Base-by-base conservation (phyloP, 257 asterid genomes). In the Solanum piurae region DNA sequence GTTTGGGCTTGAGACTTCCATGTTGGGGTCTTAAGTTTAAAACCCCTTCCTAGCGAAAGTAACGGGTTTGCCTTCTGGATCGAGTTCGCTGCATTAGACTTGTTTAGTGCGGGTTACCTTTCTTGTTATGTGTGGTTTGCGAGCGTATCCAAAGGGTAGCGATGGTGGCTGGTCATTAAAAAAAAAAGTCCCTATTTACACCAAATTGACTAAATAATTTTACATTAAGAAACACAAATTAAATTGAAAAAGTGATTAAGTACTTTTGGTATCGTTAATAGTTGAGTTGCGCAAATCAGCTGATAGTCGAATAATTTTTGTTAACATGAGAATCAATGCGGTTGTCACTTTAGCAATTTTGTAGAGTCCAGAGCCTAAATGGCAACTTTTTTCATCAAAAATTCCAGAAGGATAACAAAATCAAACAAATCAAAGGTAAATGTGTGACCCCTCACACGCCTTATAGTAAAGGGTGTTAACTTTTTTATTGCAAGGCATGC, bases 61-160 rank as follows among this genome's bases (percentile, higher is more conserved):
- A 46, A 46, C 0, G 55, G 2, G 0, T 46, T 13, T 49, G 58
- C 2, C 3, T 46, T 46, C 2, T 13, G 18, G 1, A 0, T 13
- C 7, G 2, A 49, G 21, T 13, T 46, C 2, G 7, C 2, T 2
- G 1, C 55, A 46, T 16, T 20, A 13, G 7, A 0, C 58, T 2
- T 46, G 1, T 46, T 7, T 13, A 2, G 9, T 16, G 13, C 46
- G 1, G 44, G 1, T 40, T 40, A 40, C 12, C 31, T 29, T 29
- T 29, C 31, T 0, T 40, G 31, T 29, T 29, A 29, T 29, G 31
- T 52, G 64, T 55, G n/a, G 4, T 6, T 55, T 55, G n/a, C 0
- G 10, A 0, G 4, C 20, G 0, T 10, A 55, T 1, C 1, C 64
- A 18, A 52, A 52, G 0, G 0, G 1, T 18, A 55, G n/a, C 10